These are phyloP conservation scores for Tolypocladium endophyticum DNA, from an alignment of 2,329 filamentous ascomycete species.

Conservation along the genomic window DNA sequence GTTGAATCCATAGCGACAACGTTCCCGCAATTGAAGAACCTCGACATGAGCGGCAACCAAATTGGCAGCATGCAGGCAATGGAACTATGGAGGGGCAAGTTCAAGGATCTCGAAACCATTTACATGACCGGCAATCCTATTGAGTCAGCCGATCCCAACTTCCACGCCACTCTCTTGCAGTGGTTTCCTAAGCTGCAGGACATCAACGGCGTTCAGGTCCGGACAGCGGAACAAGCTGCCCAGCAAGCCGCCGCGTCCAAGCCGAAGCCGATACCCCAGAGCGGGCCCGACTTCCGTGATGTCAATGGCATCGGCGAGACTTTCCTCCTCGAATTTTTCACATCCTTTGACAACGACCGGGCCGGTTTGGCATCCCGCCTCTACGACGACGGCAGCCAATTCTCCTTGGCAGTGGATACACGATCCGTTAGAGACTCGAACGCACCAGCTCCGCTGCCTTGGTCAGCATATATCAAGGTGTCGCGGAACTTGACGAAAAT, in stretches of 20 bases:
- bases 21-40: constrained; percentile 76
- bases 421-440: constrained; percentile 37
- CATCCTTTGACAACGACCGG: constrained; percentile 63
- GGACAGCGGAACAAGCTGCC: constrained; percentile 60
- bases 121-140: constrained; percentile 71
- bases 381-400: constrained; percentile 67
- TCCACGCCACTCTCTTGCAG: constrained; percentile 57
- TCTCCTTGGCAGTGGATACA: constrained; percentile 66
- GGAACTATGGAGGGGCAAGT: constrained; percentile 67
- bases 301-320: constrained; percentile 62
- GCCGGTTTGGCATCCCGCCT: constrained; percentile 50
- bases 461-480: constrained; percentile 65
- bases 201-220: constrained; percentile 65
- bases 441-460: constrained; percentile 40
- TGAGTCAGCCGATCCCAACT: constrained; percentile 46
- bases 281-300: constrained; percentile 62
- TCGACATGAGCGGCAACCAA: constrained; percentile 80
- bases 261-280: constrained; percentile 50
- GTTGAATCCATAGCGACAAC: constrained; percentile 68
- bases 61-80: constrained; percentile 59
- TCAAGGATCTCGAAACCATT: constrained; percentile 69
- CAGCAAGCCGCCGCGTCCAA: constrained; percentile 37
- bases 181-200: constrained; percentile 78
- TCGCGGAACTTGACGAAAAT: constrained; percentile 72
- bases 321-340: constrained; percentile 66